phyloP scores from a whole-genome alignment of 2,329 filamentous ascomycete species.

The Ophiostoma montium region DNA sequence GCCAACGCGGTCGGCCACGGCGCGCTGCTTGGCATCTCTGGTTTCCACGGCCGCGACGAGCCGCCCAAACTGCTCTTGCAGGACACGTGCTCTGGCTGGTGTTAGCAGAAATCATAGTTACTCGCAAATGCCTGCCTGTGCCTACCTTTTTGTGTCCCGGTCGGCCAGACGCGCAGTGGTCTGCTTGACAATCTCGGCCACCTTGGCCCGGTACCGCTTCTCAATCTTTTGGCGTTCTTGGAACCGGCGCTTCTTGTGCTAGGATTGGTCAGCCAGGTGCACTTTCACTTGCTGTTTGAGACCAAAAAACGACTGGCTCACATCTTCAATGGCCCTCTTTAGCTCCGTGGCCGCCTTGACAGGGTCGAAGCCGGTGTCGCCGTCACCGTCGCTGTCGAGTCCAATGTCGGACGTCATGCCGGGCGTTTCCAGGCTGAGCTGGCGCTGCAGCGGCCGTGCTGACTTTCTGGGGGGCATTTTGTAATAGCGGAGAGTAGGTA shows the following conservation, averaged over 20 bases:
- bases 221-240: slow-evolving; percentile 13
- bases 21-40: slow-evolving; percentile 14
- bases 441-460: not conserved
- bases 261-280: not conserved
- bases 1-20: slow-evolving; percentile 11
- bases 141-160: slow-evolving; percentile 4
- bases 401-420: slow-evolving; percentile 1
- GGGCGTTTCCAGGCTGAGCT: slow-evolving; percentile 5
- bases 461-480: slow-evolving; percentile 6
- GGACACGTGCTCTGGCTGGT: slow-evolving; percentile 1
- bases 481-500: no score
- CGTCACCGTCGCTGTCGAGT: slow-evolving; percentile 6
- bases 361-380: slow-evolving; percentile 8
- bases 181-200: slow-evolving; percentile 13
- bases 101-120: no score
- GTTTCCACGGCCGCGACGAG: slow-evolving; percentile 13
- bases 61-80: slow-evolving; percentile 10
- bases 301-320: slow-evolving; percentile 4
- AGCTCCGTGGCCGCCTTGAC: slow-evolving; percentile 11
- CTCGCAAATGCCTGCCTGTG: no score
- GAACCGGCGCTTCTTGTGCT: slow-evolving; percentile 14
- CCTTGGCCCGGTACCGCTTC: slow-evolving; percentile 9
- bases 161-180: slow-evolving; percentile 12
- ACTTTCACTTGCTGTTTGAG: no score
- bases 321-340: slow-evolving; percentile 11